These are phyloP conservation scores for Phytophthora tubulina DNA, from an alignment of 352 stramenopile species.

Conservation along the genomic window DNA sequence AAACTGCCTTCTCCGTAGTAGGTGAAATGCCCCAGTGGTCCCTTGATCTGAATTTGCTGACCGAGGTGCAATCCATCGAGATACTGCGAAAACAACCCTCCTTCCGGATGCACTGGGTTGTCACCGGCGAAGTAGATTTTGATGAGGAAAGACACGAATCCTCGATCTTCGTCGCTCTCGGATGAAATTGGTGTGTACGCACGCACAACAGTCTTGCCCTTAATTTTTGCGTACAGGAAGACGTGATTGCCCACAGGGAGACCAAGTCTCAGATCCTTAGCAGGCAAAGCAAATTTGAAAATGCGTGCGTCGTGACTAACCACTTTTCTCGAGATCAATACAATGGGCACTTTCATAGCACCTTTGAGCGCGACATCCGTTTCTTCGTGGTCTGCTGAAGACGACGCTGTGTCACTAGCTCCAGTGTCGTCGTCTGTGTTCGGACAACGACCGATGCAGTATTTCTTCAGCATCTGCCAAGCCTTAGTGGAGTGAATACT, in stretches of 20 bases:
- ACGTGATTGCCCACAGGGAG: slow-evolving; percentile 93
- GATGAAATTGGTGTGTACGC: slow-evolving; percentile 91
- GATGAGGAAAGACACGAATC: slow-evolving; percentile 94
- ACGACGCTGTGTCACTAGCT: slow-evolving; percentile 35
- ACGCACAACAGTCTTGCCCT: slow-evolving; percentile 86
- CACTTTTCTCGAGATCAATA: slow-evolving; percentile 57
- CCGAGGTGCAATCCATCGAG: slow-evolving; percentile 86
- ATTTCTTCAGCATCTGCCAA: slow-evolving; percentile 91
- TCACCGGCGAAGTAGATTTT: slow-evolving; percentile 90
- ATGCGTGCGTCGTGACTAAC: slow-evolving; percentile 86
- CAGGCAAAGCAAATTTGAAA: slow-evolving; percentile 89
- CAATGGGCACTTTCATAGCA: slow-evolving; percentile 47
- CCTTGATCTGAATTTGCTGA: slow-evolving; percentile 88
- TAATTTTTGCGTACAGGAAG: slow-evolving; percentile 77
- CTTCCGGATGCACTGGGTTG: slow-evolving; percentile 76
- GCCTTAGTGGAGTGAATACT: slow-evolving; percentile 95
- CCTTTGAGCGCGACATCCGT: slow-evolving; percentile 40
- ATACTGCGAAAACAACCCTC: slow-evolving; percentile 91
- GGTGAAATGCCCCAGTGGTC: slow-evolving; percentile 76
- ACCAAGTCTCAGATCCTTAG: slow-evolving; percentile 81
- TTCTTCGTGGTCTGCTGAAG: slow-evolving; percentile 30
- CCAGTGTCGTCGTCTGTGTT: slow-evolving; percentile 12
- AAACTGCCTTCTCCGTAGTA: slow-evolving; percentile 51
- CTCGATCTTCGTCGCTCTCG: slow-evolving; percentile 85
- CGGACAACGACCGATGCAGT: slow-evolving; percentile 85